Evolutionary conservation across 2,329 filamentous ascomycete genomes (phyloP).

Genomic region (Nigrospora osmanthi): DNA sequence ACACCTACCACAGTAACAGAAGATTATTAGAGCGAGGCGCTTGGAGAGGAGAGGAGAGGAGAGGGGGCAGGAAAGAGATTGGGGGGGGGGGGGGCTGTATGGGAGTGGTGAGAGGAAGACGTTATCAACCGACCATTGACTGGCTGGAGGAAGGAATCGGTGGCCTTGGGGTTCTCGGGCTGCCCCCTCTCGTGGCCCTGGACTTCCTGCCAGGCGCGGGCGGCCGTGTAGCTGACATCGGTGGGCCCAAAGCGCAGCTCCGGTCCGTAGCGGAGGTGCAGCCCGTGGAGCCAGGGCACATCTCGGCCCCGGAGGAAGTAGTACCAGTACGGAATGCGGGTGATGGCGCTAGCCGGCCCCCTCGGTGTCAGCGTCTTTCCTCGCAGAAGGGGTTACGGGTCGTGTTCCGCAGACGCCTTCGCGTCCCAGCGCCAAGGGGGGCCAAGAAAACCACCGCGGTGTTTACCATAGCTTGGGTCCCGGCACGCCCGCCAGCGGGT

Average conservation of each 20-base stretch:
- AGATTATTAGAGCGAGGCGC: no score
- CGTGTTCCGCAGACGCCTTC: no score
- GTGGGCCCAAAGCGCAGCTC: slow-evolving; percentile 10
- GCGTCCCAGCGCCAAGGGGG: no score
- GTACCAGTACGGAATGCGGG: slow-evolving; percentile 15
- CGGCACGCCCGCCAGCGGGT: slow-evolving; percentile 13
- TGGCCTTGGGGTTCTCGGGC: neutral
- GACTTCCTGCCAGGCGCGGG: slow-evolving; percentile 13
- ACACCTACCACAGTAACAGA: slow-evolving; percentile 2
- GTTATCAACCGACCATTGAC: slow-evolving; percentile 7
- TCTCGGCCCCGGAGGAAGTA: slow-evolving; percentile 9
- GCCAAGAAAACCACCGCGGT: no score
- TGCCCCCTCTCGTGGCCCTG: slow-evolving; percentile 7
- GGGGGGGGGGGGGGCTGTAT: no score
- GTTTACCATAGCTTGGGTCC: slow-evolving; percentile 7
- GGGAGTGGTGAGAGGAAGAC: neutral
- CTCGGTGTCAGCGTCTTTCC: no score
- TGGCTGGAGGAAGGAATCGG: slow-evolving; percentile 8
- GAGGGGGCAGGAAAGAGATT: neutral
- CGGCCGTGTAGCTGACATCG: slow-evolving; percentile 12
- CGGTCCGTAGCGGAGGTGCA: slow-evolving; percentile 13
- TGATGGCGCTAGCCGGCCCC: slow-evolving; percentile 4
- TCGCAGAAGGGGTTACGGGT: no score
- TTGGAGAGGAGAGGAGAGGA: neutral
- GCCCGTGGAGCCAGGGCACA: slow-evolving; percentile 11